These are phyloP conservation scores for Lipomyces anomalus DNA, from an alignment of 805 yeast species.

Conservation along the genomic window DNA sequence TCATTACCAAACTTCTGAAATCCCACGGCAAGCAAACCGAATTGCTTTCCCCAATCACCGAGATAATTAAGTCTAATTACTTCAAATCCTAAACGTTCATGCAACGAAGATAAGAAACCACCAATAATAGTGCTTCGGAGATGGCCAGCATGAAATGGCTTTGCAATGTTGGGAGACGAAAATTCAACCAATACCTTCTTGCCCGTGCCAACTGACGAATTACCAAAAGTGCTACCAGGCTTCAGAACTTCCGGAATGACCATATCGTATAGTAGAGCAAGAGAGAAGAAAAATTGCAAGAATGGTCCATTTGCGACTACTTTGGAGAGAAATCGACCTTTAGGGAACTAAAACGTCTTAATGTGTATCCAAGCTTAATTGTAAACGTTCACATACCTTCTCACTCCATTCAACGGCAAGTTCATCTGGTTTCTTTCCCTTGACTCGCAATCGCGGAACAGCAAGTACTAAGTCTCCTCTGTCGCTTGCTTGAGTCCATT, in stretches of 20 bases:
- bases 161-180: constrained; percentile 97
- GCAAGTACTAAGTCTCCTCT: constrained; percentile 93
- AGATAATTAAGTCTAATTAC: constrained; percentile 87
- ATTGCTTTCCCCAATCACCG: constrained; percentile 99
- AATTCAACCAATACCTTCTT: constrained; percentile 79
- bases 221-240: constrained; percentile 57
- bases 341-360: no score
- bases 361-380: no score
- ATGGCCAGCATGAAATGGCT: constrained; percentile 99
- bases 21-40: constrained; percentile 92
- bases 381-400: no score
- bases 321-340: constrained; percentile 58
- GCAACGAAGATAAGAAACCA: constrained; percentile 84
- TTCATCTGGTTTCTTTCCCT: constrained; percentile 72
- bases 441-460: constrained; percentile 79
- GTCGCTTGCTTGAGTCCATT: constrained; percentile 77
- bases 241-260: constrained; percentile 65
- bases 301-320: constrained; percentile 86
- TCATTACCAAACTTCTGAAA: constrained; percentile 80
- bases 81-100: constrained; percentile 89
- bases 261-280: constrained; percentile 56
- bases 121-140: constrained; percentile 97
- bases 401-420: constrained; percentile 73
- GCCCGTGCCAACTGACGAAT: constrained; percentile 63
- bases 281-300: constrained; percentile 78